phyloP scores from a whole-genome alignment of 1,284 basidiomycete genomes.

The Trichosporon sp. region DNA sequence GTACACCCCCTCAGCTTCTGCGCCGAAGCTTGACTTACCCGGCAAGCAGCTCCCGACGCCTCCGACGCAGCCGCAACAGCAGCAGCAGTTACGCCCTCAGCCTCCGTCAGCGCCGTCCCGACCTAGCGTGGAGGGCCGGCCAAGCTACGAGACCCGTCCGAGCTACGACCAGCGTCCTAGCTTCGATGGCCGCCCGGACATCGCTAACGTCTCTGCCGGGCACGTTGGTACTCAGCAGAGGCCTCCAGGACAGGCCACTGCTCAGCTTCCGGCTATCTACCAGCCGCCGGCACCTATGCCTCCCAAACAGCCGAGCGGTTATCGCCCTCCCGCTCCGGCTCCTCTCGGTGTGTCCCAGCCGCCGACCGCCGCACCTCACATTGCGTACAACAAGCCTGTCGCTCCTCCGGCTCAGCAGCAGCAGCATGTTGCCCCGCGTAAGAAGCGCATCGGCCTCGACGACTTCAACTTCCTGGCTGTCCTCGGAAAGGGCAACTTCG shows the following conservation, averaged over 20 bases:
- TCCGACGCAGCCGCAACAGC: constrained; percentile 10
- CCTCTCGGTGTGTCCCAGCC: background rate
- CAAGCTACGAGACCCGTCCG: constrained; percentile 2
- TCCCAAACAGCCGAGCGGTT: constrained; percentile 44
- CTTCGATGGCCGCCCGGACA: background rate
- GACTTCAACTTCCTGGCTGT: constrained; percentile 99
- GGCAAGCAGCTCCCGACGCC: constrained; percentile 43
- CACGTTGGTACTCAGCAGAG: constrained; percentile 24
- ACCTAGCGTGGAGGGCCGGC: background rate
- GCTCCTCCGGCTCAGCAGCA: constrained; percentile 10
- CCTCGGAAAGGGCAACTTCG: constrained; percentile 98
- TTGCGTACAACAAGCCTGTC: background rate
- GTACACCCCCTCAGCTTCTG: constrained; percentile 51
- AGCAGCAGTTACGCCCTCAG: constrained; percentile 12
- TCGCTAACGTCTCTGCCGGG: background rate
- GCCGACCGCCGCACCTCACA: background rate
- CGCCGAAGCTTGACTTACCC: constrained; percentile 26
- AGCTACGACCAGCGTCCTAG: constrained; percentile 13
- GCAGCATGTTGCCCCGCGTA: constrained; percentile 38
- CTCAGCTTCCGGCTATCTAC: constrained; percentile 12
- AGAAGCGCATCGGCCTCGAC: constrained; percentile 88
- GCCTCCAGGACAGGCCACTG: constrained; percentile 9
- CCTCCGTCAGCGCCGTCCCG: constrained; percentile 34
- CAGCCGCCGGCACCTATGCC: constrained; percentile 4
- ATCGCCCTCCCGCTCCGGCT: constrained; percentile 6